A percentile compares a stretch with the other conserved stretches of the same genome.
Conservation (phyloP, 768 basidiomycete genomes). For the Tulasnella sp. region DNA sequence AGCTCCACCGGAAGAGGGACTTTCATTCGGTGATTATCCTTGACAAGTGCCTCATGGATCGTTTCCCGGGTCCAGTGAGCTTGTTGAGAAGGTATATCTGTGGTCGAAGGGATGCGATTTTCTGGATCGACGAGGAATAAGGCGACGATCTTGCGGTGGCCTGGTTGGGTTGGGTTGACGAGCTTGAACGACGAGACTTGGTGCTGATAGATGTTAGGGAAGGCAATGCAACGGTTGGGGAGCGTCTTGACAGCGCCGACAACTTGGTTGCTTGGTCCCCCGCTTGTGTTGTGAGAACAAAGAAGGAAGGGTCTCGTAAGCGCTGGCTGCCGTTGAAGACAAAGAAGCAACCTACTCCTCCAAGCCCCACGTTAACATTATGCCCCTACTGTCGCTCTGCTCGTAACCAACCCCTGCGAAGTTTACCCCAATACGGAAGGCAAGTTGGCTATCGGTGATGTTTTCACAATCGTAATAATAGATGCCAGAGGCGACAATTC, state of each 20-base stretch:
- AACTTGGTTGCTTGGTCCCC: not conserved
- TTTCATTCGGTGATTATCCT: not conserved
- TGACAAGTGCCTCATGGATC: not conserved
- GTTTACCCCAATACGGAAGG: constrained; percentile 28
- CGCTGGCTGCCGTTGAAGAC: constrained; percentile 27
- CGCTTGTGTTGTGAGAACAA: not conserved
- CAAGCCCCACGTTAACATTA: constrained; percentile 42
- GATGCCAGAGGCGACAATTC: constrained; percentile 27
- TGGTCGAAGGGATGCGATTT: not conserved
- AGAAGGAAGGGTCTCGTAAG: too few relatives aligned
- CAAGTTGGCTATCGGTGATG: constrained; percentile 30
- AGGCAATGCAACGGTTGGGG: constrained; percentile 7
- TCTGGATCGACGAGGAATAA: constrained; percentile 5
- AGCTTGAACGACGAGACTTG: constrained; percentile 8
- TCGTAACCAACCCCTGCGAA: constrained; percentile 25
- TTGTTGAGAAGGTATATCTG: constrained; percentile 4
- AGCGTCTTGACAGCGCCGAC: not conserved
- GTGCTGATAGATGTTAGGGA: constrained; percentile 18
- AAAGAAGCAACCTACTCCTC: not conserved
- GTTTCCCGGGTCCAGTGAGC: not conserved
- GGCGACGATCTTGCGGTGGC: constrained; percentile 14
- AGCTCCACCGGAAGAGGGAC: not conserved
- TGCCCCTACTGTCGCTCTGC: constrained; percentile 27
- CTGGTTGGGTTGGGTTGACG: constrained; percentile 2
- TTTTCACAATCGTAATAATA: constrained; percentile 29